phyloP scores from a whole-genome alignment of 2,329 filamentous ascomycete species.

The Beauveria brongniartii region DNA sequence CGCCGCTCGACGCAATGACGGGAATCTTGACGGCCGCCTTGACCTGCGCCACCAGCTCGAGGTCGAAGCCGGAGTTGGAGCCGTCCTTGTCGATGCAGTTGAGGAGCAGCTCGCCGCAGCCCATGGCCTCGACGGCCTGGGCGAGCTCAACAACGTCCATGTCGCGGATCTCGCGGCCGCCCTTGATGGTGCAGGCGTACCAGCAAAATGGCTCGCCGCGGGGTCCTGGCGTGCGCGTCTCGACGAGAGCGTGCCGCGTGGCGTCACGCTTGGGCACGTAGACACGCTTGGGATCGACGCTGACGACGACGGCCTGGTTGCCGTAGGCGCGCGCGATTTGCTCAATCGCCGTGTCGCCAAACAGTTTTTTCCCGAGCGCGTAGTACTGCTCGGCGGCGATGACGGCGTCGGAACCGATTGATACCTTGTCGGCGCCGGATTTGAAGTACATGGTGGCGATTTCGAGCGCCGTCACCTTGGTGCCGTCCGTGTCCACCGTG shows the following conservation, averaged over 20 bases:
- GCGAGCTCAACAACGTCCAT: conserved; percentile 85
- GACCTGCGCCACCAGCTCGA: conserved; percentile 83
- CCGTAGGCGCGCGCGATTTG: conserved; percentile 90
- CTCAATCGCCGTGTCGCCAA: conserved; percentile 85
- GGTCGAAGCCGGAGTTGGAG: conserved; percentile 87
- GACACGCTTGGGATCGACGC: conserved; percentile 85
- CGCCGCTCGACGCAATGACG: conserved; percentile 90
- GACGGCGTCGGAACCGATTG: conserved; percentile 92
- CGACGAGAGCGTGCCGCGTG: conserved; percentile 63
- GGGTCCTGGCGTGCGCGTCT: conserved; percentile 61
- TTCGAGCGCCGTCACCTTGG: conserved; percentile 77
- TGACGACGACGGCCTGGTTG: conserved; percentile 93
- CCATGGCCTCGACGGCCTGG: conserved; percentile 90
- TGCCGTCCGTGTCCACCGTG: conserved; percentile 81
- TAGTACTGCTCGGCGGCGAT: conserved; percentile 89
- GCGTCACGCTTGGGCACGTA: conserved; percentile 71
- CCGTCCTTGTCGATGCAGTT: conserved; percentile 98
- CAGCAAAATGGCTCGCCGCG: conserved; percentile 77
- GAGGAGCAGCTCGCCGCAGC: conserved; percentile 83
- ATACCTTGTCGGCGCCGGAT: conserved; percentile 94
- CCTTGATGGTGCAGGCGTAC: conserved; percentile 97
- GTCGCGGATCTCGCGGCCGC: conserved; percentile 87
- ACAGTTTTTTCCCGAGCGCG: conserved; percentile 56
- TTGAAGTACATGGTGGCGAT: conserved; percentile 97
- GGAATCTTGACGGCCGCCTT: conserved; percentile 84